Base-by-base conservation (phyloP, 75 land plant species). In the Ceratopteris richardii region DNA sequence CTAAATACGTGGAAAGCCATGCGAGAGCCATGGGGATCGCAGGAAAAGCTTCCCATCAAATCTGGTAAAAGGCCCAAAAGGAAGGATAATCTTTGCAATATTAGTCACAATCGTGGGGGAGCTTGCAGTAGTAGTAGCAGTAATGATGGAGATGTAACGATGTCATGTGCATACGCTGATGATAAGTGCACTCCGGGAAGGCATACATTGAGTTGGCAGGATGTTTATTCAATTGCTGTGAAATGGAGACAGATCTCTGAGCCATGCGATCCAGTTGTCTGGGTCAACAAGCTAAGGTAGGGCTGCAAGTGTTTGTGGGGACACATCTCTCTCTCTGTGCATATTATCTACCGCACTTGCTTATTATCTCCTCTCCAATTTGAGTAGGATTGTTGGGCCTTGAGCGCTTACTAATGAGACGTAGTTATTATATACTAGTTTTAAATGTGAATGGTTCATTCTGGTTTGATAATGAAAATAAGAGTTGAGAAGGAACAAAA, bases 241-340 rank as follows among this genome's bases (percentile, higher is more conserved):
- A 84, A 74, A 59, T 92, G 97, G 97, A 77, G 97, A 50, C 97
- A 92, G 62, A 76, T 85, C 1, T 88, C 97, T 67, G 97, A 92
- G 62, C 97, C 97, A 48, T 92, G 97, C 70, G 97, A 92, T 63
- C 81, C 94, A 7, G 93, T 92, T 62, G 93, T 92, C 29, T 92
- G 97, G 97, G 66, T 88, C 31, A 85, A 92, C 79, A 92, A 73
- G 44, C 53, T 92, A 51, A 80, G 97, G 97, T 87, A 78, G 58
- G 58, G 19, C 20, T 54, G 9, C 3, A 33, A 33, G 37, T 33
- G 3, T 3, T 4, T 9, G 37, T 33, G 3, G 7, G 3, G 9
- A 9, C 9, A 9, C 9, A 33, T 9, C 37, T 33, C 3, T 3
- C 37, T 9, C 37, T 33, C 37, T 3, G 37, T 9, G 9, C 37